Conservation (phyloP, 1,139 yeast genomes). For the Suhomyces atakaporum region DNA sequence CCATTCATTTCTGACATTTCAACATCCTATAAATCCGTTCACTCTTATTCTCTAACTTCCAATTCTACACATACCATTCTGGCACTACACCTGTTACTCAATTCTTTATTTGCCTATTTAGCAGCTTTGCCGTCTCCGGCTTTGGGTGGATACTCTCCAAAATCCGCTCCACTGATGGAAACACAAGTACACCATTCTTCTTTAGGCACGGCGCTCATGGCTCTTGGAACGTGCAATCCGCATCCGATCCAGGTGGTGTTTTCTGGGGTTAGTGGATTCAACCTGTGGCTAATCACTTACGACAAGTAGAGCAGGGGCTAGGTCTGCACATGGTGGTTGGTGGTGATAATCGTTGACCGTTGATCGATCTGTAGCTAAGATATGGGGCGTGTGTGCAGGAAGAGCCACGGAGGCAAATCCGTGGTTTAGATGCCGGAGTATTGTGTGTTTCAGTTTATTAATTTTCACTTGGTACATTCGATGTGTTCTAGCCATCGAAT, state of each 20-base stretch:
- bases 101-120: not conserved
- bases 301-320: constrained; percentile 17
- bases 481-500: not conserved
- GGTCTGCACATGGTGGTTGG: constrained; percentile 17
- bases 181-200: constrained; percentile 39
- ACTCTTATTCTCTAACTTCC: no score
- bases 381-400: not conserved
- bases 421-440: no score
- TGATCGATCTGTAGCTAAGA: not conserved
- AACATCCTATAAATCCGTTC: no score
- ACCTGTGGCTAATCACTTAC: constrained; percentile 12
- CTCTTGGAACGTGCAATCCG: constrained; percentile 44
- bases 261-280: constrained; percentile 17
- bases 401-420: not conserved
- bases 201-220: constrained; percentile 38
- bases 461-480: no score
- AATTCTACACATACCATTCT: no score
- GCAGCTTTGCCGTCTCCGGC: constrained; percentile 15
- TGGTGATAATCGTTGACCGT: not conserved
- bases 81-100: not conserved
- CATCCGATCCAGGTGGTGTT: constrained; percentile 48
- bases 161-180: constrained; percentile 13
- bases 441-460: no score
- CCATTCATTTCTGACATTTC: no score
- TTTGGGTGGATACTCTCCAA: constrained; percentile 18